A percentile compares a stretch with the other conserved stretches of the same genome.
Evolutionary conservation across 2,329 filamentous ascomycete genomes (phyloP).

Genomic region (Colletotrichum neosansevieriae): DNA sequence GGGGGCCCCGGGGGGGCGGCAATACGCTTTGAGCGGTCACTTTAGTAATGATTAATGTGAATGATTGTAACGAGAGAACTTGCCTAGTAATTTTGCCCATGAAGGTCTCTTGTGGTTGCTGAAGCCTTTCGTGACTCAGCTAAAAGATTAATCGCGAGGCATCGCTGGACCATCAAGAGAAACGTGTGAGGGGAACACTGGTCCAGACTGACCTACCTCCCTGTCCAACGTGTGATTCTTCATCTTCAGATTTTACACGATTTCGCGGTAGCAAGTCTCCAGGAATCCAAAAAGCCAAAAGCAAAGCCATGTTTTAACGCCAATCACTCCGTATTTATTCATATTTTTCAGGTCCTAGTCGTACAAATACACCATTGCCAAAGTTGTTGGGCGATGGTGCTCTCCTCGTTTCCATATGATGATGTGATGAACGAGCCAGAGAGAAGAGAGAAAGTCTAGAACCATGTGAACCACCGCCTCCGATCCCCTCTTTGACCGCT

Average conservation of each 20-base stretch:
- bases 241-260: no score
- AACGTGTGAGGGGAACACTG: no score
- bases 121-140: no score
- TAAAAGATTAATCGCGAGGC: no score
- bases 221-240: no score
- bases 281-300: no score
- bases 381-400: not conserved
- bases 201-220: no score
- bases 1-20: no score
- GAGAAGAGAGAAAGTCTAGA: conserved; percentile 32
- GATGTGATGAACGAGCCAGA: conserved; percentile 3
- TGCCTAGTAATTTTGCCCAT: not conserved
- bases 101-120: not conserved
- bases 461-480: conserved; percentile 25
- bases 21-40: not conserved
- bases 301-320: conserved; percentile 3
- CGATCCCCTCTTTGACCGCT: conserved; percentile 35
- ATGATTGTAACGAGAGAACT: not conserved
- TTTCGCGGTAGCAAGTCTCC: no score
- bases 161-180: no score
- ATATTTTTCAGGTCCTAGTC: conserved; percentile 17
- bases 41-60: conserved; percentile 9
- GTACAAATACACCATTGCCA: conserved; percentile 28
- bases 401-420: conserved; percentile 23
- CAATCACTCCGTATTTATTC: conserved; percentile 34